Percentiles rank a stretch among this genome's conserved stretches.
phyloP scores from a whole-genome alignment of 768 basidiomycete species.

The Collybiopsis confluens region DNA sequence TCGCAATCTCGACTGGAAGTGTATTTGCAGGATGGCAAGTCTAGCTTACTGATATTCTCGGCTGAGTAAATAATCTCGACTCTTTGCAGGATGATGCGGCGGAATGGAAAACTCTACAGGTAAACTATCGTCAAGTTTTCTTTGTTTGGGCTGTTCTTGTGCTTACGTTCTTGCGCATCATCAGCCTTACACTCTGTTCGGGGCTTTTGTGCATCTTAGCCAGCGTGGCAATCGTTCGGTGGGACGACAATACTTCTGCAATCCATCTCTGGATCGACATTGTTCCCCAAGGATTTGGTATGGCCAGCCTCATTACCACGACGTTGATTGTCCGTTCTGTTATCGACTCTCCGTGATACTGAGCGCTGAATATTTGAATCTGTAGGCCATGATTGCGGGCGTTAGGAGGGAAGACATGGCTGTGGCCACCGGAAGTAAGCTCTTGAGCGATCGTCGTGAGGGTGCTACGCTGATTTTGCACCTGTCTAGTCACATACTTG shows the following conservation, averaged over 20 bases:
- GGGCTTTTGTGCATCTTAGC: constrained; percentile 58
- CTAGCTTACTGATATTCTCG: too few species aligned
- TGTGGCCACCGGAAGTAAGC: constrained; percentile 85
- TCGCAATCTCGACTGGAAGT: constrained; percentile 80
- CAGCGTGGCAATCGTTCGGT: constrained; percentile 54
- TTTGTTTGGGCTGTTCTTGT: background rate
- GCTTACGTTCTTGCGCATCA: constrained; percentile 20
- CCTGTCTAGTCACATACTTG: constrained; percentile 74
- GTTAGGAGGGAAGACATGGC: constrained; percentile 80
- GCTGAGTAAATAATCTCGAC: constrained; percentile 12
- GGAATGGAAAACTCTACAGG: constrained; percentile 69
- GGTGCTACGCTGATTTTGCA: constrained; percentile 6
- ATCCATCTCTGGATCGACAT: constrained; percentile 76
- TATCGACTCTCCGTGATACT: constrained; percentile 10
- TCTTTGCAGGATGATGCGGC: constrained; percentile 68
- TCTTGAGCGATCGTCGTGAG: constrained; percentile 1
- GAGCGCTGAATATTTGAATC: constrained; percentile 9
- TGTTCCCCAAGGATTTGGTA: constrained; percentile 78
- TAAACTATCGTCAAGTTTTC: background rate
- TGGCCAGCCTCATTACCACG: constrained; percentile 81
- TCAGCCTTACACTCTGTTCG: constrained; percentile 65
- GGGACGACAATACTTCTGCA: constrained; percentile 58
- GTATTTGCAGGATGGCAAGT: constrained; percentile 79
- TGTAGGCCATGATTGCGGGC: constrained; percentile 80
- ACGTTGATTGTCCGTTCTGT: constrained; percentile 67